Evolutionary conservation across 257 asterid genomes (phyloP), one percentile per base, ranked within the genome.

Genomic region (Plantago elongata): DNA sequence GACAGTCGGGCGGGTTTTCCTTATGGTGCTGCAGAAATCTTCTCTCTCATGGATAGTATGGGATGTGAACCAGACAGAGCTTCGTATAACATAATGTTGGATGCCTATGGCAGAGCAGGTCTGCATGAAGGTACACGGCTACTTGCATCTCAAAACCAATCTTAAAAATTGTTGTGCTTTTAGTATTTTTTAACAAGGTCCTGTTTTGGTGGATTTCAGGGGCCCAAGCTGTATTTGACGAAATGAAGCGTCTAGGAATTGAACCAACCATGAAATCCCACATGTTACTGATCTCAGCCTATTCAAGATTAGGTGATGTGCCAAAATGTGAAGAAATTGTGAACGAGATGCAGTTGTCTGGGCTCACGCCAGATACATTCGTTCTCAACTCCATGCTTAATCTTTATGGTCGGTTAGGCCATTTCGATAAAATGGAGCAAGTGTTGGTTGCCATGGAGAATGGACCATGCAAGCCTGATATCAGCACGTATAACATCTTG

Each of bases 21-120:
- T 48, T 61, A 78, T 38, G 94, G 89, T 44, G 95, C 97, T 37
- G 90, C 94, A 34, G 95, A 89, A 72, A 84, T 86, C 37, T 86
- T 89, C 75, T 80, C 95, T 40, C 94, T 89, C 50, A 89, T 89
- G 91, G 80, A 84, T 55, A 93, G 84, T 42, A 86, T 89, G 95
- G 97, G 83, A 51, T 81, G 87, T 43, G 94, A 89, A 69, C 97
- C 94, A 30, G 95, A 89, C 61, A 81, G 83, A 69, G 97, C 93
- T 38, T 86, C 97, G 13, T 89, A 81, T 70, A 89, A 89, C 65
- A 89, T 89, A 50, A 75, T 86, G 94, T 74, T 89, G 73, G 97
- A 89, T 63, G 97, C 97, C 27, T 89, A 89, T 59, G 97, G 95
- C 22, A 82, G 84, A 77, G 90, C 94, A 11, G 95, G 95, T 65